phyloP scores from a whole-genome alignment of 108 stramenopile species.

The Pseudonitzschia multiseries region DNA sequence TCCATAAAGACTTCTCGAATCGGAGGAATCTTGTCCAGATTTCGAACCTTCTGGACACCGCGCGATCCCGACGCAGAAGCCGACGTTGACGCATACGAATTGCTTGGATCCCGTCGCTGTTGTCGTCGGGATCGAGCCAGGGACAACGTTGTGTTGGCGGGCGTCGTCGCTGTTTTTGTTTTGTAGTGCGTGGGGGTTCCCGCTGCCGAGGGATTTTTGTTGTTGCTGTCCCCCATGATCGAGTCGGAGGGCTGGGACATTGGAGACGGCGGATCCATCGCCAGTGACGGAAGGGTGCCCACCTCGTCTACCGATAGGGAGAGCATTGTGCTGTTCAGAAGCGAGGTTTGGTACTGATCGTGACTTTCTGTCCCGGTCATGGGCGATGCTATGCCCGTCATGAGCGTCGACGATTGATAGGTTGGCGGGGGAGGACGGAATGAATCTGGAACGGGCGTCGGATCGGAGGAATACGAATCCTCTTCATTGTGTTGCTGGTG shows the following conservation, averaged over 20 bases:
- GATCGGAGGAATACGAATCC: slow-evolving; percentile 13
- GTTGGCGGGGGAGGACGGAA: slow-evolving; percentile 37
- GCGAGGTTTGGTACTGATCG: neutral
- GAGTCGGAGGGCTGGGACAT: slow-evolving; percentile 20
- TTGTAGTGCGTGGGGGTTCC: neutral
- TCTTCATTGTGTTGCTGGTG: neutral
- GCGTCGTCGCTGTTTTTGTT: neutral
- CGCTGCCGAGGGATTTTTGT: neutral
- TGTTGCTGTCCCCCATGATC: slow-evolving; percentile 1
- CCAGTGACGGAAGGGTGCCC: slow-evolving; percentile 6
- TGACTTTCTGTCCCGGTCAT: neutral
- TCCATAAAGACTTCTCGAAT: slow-evolving; percentile 18
- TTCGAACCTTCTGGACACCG: neutral
- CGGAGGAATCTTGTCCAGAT: slow-evolving; percentile 16
- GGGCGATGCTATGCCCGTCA: neutral
- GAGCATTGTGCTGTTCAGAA: slow-evolving; percentile 9
- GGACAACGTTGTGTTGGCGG: neutral
- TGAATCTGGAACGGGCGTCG: slow-evolving; percentile 27
- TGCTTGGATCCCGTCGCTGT: slow-evolving; percentile 7
- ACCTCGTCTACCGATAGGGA: slow-evolving; percentile 20
- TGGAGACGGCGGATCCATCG: slow-evolving; percentile 17
- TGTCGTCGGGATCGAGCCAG: slow-evolving; percentile 1
- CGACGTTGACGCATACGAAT: neutral
- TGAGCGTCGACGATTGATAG: neutral
- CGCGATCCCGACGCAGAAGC: neutral